phyloP scores from a whole-genome alignment of 1,284 basidiomycete genomes.

The Microbotryum lychnidis-dioicae region DNA sequence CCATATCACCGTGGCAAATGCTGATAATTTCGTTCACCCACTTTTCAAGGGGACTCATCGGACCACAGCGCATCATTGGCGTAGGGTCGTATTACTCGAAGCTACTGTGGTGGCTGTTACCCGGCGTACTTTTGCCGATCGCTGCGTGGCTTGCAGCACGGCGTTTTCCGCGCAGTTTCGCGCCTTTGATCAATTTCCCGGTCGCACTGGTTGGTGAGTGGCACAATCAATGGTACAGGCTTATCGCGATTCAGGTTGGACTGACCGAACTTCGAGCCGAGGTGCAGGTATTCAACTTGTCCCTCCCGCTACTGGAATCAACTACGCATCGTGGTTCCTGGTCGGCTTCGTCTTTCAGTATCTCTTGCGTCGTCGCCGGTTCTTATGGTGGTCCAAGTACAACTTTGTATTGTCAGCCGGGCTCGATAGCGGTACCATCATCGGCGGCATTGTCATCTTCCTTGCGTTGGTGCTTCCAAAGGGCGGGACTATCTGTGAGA shows the following conservation, averaged over 20 bases:
- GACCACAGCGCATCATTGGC: slow-evolving; percentile 75
- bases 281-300: slow-evolving; percentile 66
- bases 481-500: slow-evolving; percentile 47
- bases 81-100: slow-evolving; percentile 64
- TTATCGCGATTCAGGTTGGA: too few relatives aligned
- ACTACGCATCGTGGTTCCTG: slow-evolving; percentile 81
- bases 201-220: slow-evolving; percentile 55
- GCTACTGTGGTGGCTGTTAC: slow-evolving; percentile 67
- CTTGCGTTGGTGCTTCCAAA: slow-evolving; percentile 68
- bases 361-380: slow-evolving; percentile 64
- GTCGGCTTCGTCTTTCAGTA: slow-evolving; percentile 89
- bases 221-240: too few relatives aligned
- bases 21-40: not conserved
- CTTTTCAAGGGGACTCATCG: slow-evolving; percentile 69
- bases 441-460: slow-evolving; percentile 74
- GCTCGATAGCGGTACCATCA: slow-evolving; percentile 52
- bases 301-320: slow-evolving; percentile 86
- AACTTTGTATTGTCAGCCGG: slow-evolving; percentile 58
- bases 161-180: slow-evolving; percentile 60
- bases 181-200: slow-evolving; percentile 71
- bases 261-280: slow-evolving; percentile 19
- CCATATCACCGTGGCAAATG: not conserved
- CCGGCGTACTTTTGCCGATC: slow-evolving; percentile 70
- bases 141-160: slow-evolving; percentile 72
- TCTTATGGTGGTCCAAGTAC: slow-evolving; percentile 94